A percentile compares a stretch with the other conserved stretches of the same genome.
Conservation (phyloP, 352 stramenopile genomes). For the Globisporangium carolinianum region DNA sequence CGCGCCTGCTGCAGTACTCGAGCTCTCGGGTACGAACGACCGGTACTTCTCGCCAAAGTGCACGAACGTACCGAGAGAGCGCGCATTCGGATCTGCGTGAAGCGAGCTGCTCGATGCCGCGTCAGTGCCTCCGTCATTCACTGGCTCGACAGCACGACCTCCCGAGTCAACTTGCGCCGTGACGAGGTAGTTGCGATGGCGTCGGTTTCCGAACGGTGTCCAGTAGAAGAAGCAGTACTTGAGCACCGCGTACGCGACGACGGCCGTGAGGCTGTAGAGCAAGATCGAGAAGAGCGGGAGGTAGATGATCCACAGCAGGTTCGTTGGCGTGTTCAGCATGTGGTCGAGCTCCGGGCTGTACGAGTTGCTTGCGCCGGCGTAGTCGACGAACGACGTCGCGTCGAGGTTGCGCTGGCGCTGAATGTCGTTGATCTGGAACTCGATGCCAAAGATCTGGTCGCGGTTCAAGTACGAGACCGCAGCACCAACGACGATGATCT, state of each 20-base stretch:
- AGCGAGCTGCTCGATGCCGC: not conserved
- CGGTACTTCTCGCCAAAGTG: not conserved
- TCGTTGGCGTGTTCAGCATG: slow-evolving; percentile 2
- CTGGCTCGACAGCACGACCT: no score
- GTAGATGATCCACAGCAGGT: slow-evolving; percentile 13
- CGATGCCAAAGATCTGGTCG: slow-evolving; percentile 6
- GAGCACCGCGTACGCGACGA: slow-evolving; percentile 8
- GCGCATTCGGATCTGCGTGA: not conserved
- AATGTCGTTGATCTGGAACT: not conserved
- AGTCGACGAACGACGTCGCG: slow-evolving; percentile 9
- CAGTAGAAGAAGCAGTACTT: slow-evolving; percentile 10
- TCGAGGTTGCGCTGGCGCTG: slow-evolving; percentile 14
- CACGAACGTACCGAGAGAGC: slow-evolving; percentile 1
- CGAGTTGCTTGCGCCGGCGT: slow-evolving; percentile 15
- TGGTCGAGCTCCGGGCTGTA: slow-evolving; percentile 9
- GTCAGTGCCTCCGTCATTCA: not conserved
- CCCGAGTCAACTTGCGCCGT: not conserved
- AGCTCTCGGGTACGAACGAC: not conserved
- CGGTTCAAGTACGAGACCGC: slow-evolving; percentile 6
- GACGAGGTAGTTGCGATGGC: slow-evolving; percentile 3
- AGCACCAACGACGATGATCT: slow-evolving; percentile 20
- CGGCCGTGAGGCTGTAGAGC: slow-evolving; percentile 10
- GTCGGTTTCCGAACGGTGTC: not conserved
- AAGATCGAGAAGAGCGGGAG: slow-evolving; percentile 10
- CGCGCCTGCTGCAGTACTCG: not conserved